These are phyloP conservation scores for Centella asiatica DNA, from an alignment of 129 eudicot species.

Conservation along the genomic window DNA sequence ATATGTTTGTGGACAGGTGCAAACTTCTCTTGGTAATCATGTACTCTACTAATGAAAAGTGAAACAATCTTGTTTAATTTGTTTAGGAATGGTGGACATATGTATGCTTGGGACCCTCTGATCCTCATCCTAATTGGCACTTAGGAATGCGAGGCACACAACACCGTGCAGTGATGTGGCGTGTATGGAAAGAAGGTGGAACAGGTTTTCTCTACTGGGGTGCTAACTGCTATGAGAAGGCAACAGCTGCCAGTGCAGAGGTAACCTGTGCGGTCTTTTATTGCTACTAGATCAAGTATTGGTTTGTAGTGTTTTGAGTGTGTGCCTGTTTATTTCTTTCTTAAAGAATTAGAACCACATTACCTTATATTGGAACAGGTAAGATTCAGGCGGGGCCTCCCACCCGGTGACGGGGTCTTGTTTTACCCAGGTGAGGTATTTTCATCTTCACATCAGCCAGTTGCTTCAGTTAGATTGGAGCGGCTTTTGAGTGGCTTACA, in stretches of 20 bases:
- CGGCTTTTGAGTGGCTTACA: constrained; percentile 96
- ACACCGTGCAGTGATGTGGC: constrained; percentile 99
- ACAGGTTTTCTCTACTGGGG: constrained; percentile 99
- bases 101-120: constrained; percentile 96
- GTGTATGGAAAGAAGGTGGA: constrained; percentile 99
- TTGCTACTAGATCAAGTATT: background rate
- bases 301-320: constrained; percentile 1
- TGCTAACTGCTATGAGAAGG: constrained; percentile 97
- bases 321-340: background rate
- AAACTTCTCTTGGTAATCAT: background rate
- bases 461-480: constrained; percentile 90
- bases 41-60: background rate
- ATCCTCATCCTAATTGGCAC: constrained; percentile 99
- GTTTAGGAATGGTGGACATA: constrained; percentile 99
- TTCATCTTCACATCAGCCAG: constrained; percentile 82
- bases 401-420: constrained; percentile 97
- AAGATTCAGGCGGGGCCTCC: constrained; percentile 93
- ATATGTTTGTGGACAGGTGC: background rate
- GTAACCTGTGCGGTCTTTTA: constrained; percentile 20
- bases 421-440: constrained; percentile 96
- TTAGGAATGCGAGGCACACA: constrained; percentile 98
- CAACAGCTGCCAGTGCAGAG: constrained; percentile 90
- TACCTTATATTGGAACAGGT: constrained; percentile 35
- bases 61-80: constrained; percentile 8
- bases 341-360: background rate